phyloP scores from a whole-genome alignment of 192 early-diverging fungal species.

The Mycoemilia scoparia region DNA sequence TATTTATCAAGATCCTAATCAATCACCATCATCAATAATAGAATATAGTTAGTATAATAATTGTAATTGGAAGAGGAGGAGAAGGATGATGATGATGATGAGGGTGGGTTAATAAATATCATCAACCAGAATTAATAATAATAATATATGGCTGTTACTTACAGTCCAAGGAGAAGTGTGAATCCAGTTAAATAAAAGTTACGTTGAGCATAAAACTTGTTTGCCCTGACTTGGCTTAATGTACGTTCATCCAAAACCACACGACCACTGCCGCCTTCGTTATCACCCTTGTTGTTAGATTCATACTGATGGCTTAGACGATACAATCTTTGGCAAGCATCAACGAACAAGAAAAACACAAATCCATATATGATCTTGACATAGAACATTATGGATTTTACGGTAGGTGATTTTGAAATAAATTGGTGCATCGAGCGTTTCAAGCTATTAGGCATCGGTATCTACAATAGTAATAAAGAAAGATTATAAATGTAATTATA shows the following conservation, averaged over 20 bases:
- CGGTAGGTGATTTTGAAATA: conserved; percentile 14
- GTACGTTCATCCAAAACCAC: conserved; percentile 21
- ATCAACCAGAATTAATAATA: conserved; percentile 16
- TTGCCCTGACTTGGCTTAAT: conserved; percentile 26
- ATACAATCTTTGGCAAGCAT: conserved; percentile 27
- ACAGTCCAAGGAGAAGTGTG: conserved; percentile 33
- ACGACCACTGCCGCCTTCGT: conserved; percentile 7
- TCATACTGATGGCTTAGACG: too few species aligned
- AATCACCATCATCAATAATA: conserved; percentile 5
- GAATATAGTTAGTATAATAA: conserved; percentile 6
- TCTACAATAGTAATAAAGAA: too few species aligned
- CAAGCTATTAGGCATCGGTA: conserved; percentile 27
- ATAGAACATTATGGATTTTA: conserved; percentile 17
- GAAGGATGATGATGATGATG: background rate
- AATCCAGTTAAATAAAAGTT: conserved; percentile 35
- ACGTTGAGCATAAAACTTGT: conserved; percentile 35
- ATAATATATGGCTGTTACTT: conserved; percentile 23
- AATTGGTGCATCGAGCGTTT: conserved; percentile 20
- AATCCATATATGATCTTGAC: conserved; percentile 26
- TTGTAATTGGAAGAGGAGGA: background rate
- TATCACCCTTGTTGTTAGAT: conserved; percentile 13
- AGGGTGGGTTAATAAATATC: background rate
- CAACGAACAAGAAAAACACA: conserved; percentile 21
- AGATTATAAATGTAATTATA: too few species aligned
- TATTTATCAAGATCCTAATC: background rate